Conservation (phyloP, 495 filamentous ascomycete genomes). For the Hypoxylon trugodes region DNA sequence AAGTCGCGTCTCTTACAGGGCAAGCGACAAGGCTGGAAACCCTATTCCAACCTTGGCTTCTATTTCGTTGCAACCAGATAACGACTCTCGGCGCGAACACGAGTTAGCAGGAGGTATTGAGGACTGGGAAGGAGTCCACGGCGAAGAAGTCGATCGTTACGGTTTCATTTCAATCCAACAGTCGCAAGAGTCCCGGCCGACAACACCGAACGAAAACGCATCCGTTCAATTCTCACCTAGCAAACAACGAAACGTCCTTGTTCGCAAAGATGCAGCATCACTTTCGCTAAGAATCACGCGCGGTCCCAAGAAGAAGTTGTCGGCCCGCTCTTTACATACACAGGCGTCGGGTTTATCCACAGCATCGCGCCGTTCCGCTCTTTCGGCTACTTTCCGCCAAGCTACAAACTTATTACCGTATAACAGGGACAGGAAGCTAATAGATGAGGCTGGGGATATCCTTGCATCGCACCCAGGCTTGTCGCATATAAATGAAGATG, state of each 20-base stretch:
- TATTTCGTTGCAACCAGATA: conserved; percentile 55
- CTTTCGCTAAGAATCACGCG: conserved; percentile 49
- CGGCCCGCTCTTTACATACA: conserved; percentile 61
- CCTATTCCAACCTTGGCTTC: conserved; percentile 47
- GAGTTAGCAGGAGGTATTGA: conserved; percentile 85
- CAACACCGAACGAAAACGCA: conserved; percentile 44
- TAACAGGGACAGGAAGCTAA: conserved; percentile 74
- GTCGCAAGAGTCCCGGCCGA: conserved; percentile 44
- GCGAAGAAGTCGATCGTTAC: conserved; percentile 88
- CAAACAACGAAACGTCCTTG: conserved; percentile 52
- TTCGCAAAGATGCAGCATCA: conserved; percentile 49
- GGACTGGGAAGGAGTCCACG: conserved; percentile 93
- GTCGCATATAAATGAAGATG: conserved; percentile 66
- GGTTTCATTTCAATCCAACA: conserved; percentile 80
- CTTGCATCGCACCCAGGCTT: conserved; percentile 78
- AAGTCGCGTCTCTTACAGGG: conserved; percentile 33
- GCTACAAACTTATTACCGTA: conserved; percentile 80
- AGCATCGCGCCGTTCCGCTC: conserved; percentile 63
- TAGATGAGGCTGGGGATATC: conserved; percentile 92
- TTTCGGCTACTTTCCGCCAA: conserved; percentile 64
- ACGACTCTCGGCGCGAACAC: conserved; percentile 39
- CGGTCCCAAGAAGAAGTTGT: conserved; percentile 57
- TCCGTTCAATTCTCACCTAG: conserved; percentile 46
- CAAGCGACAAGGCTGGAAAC: conserved; percentile 38
- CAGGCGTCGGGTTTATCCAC: conserved; percentile 59